Evolutionary conservation across 2,329 filamentous ascomycete species (phyloP), one percentile per base, ranked within the genome.

Genomic region (Talaromyces marneffei): DNA sequence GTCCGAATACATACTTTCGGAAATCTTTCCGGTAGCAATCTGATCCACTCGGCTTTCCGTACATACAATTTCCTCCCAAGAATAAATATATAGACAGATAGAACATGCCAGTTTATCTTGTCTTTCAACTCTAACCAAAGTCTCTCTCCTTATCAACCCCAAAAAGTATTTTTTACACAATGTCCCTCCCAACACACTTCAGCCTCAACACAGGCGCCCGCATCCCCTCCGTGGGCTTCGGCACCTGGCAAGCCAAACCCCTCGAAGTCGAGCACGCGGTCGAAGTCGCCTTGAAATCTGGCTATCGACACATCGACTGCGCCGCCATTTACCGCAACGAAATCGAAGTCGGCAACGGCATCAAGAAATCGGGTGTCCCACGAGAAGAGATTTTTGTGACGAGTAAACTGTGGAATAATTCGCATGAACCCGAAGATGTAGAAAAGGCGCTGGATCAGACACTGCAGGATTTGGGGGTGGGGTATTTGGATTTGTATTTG

Each of bases 311-410:
- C 66, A 76, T 77, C 61, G 75, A 77, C 52, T 66, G 67, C 6
- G 75, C 75, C 1, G 68, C 71, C 53, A 72, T 70, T 67, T 78
- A 78, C 64, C 66, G 68, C 25, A 77, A 95, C 74, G 91, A 96
- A 77, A 83, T 88, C 53, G 90, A 93, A 74, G 91, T 95, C 16
- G 91, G 91, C 65, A 79, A 87, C 71, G 91, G 89, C 9, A 82
- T 96, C 59, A 80, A 79, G 27, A 78, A 85, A 4, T 90, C 90
- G 25, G 80, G 84, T 64, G 79, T 89, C 68, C 89, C 87, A 82
- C 84, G 91, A 64, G 84, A 89, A 72, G 89, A 95, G 62, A 77
- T 95, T 64, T 95, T 94, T 77, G 85, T 95, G 62, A 89, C 90
- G 59, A 91, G 87, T 69, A 95, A 96, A 82, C 83, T 92, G 39